These are phyloP conservation scores for Periconia sp. DNA, from an alignment of 2,329 filamentous ascomycete genomes.

Conservation along the genomic window DNA sequence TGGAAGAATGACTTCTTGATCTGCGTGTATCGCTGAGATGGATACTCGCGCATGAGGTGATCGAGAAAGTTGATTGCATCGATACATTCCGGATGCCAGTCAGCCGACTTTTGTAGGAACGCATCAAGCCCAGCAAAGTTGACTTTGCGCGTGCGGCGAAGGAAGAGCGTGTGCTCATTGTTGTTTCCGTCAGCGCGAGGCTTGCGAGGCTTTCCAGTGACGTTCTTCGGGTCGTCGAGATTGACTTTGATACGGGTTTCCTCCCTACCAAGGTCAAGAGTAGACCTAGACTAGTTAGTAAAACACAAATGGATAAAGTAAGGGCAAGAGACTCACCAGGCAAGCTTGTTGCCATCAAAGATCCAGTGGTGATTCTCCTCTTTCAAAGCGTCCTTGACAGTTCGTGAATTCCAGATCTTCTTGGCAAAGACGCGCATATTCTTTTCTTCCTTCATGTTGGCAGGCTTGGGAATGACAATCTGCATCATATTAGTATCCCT, in stretches of 20 bases:
- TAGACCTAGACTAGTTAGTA: conserved; percentile 25
- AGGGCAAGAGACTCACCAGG: conserved; percentile 63
- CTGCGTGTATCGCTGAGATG: conserved; percentile 65
- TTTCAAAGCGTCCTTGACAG: conserved; percentile 59
- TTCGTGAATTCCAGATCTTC: conserved; percentile 72
- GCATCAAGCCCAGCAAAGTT: conserved; percentile 65
- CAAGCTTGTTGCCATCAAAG: conserved; percentile 81
- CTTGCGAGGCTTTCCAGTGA: conserved; percentile 1
- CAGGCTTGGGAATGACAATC: conserved; percentile 39
- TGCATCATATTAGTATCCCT: conserved; percentile 1
- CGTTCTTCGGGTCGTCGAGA: conserved; percentile 65
- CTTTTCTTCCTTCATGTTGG: conserved; percentile 43
- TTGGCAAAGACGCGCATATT: conserved; percentile 63
- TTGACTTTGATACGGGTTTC: conserved; percentile 61
- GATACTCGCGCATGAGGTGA: conserved; percentile 80
- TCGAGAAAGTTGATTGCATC: conserved; percentile 90
- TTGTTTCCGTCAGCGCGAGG: conserved; percentile 9
- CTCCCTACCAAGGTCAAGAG: conserved; percentile 25
- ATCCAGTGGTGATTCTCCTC: conserved; percentile 59
- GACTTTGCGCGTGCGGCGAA: conserved; percentile 68
- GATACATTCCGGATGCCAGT: conserved; percentile 59
- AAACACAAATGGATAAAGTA: neutral
- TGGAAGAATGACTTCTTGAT: conserved; percentile 87
- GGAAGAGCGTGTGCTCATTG: conserved; percentile 61
- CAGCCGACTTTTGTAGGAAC: conserved; percentile 64